phyloP scores from a whole-genome alignment of 306 rosid species.

The Pyrus pyrifolia region DNA sequence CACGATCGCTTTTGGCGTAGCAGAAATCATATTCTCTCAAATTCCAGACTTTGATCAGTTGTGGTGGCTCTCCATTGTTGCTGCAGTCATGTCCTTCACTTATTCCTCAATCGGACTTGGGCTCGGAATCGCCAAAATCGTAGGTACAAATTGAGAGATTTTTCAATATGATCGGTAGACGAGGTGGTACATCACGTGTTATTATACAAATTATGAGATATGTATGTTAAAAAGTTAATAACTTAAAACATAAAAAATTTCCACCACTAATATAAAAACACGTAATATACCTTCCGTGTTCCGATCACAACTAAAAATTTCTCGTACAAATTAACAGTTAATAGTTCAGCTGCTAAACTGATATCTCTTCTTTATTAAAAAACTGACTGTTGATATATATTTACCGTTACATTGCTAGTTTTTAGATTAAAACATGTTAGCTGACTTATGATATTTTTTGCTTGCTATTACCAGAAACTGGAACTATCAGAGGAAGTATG shows the following conservation, averaged over 20 bases:
- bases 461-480: conserved; percentile 4
- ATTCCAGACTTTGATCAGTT: conserved; percentile 70
- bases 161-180: too few relatives aligned
- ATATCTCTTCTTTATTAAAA: too few relatives aligned
- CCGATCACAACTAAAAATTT: too few relatives aligned
- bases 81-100: conserved; percentile 86
- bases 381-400: too few relatives aligned
- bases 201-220: too few relatives aligned
- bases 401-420: not conserved
- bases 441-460: not conserved
- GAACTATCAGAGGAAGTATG: conserved; percentile 22
- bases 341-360: too few relatives aligned
- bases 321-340: too few relatives aligned
- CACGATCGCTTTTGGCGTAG: conserved; percentile 71
- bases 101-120: conserved; percentile 79
- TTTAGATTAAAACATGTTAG: not conserved
- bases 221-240: too few relatives aligned
- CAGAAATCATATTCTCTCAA: conserved; percentile 60
- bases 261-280: too few relatives aligned
- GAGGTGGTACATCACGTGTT: too few relatives aligned
- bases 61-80: conserved; percentile 87
- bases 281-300: too few relatives aligned
- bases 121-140: conserved; percentile 63
- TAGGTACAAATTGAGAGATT: conserved; percentile 26
- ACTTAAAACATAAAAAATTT: too few relatives aligned